These are phyloP conservation scores for Hyphodiscus hymeniophilus DNA, from an alignment of 495 filamentous ascomycete genomes.

Conservation along the genomic window DNA sequence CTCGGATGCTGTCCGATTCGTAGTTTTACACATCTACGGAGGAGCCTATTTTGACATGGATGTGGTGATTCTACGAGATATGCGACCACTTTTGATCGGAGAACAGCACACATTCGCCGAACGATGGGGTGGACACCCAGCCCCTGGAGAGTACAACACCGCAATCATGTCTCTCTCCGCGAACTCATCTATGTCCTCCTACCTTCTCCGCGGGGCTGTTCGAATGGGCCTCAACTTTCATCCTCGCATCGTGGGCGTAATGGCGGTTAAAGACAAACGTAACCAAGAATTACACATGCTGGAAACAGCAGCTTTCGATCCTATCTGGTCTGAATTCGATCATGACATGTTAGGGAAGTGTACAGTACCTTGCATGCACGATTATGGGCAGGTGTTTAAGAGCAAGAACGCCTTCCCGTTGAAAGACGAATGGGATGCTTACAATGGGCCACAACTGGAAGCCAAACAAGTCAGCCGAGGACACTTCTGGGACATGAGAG, in stretches of 20 bases:
- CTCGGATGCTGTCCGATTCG: constrained; percentile 43
- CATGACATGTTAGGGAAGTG: constrained; percentile 42
- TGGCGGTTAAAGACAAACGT: constrained; percentile 47
- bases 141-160: constrained; percentile 50
- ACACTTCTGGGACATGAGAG: constrained; percentile 15
- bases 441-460: constrained; percentile 30
- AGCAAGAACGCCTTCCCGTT: constrained; percentile 31
- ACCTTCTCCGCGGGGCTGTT: constrained; percentile 46
- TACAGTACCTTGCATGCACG: constrained; percentile 44
- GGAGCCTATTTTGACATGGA: constrained; percentile 53
- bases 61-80: constrained; percentile 46
- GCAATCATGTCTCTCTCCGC: constrained; percentile 48
- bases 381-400: constrained; percentile 44
- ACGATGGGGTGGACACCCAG: constrained; percentile 45
- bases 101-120: constrained; percentile 45
- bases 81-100: constrained; percentile 42
- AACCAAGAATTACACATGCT: constrained; percentile 47
- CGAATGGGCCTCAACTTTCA: constrained; percentile 54
- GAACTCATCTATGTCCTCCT: constrained; percentile 46
- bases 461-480: neutral
- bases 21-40: constrained; percentile 47
- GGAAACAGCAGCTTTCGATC: constrained; percentile 49
- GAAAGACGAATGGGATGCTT: constrained; percentile 45
- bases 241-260: constrained; percentile 44
- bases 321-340: constrained; percentile 51